Percentiles rank a stretch among this genome's conserved stretches.
Evolutionary conservation across 2,329 filamentous ascomycete genomes (phyloP).

Genomic region (Trichoderma guizhouense): DNA sequence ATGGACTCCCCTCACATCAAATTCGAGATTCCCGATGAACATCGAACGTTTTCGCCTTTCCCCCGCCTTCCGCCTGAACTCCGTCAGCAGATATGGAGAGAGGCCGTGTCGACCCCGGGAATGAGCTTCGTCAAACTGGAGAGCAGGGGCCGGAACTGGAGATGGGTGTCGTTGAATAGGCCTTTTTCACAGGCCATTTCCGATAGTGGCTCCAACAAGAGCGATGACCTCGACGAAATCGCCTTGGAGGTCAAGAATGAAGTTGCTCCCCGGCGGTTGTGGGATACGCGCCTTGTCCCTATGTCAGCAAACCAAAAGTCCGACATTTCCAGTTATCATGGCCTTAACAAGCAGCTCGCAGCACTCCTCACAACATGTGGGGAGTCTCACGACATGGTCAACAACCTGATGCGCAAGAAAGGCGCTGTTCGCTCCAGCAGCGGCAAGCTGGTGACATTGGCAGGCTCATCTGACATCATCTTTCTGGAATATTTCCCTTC

Average conservation of each 20-base stretch:
- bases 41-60: slow-evolving; percentile 32
- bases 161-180: slow-evolving; percentile 23
- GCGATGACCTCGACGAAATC: slow-evolving; percentile 23
- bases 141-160: slow-evolving; percentile 22
- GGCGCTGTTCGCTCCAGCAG: slow-evolving; percentile 26
- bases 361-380: slow-evolving; percentile 28
- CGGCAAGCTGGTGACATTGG: slow-evolving; percentile 31
- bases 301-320: slow-evolving; percentile 29
- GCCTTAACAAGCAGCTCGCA: slow-evolving; percentile 28
- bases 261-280: slow-evolving; percentile 19
- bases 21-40: slow-evolving; percentile 33
- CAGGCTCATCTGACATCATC: slow-evolving; percentile 30
- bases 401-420: slow-evolving; percentile 23
- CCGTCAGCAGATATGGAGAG: slow-evolving; percentile 35
- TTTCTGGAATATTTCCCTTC: slow-evolving; percentile 36
- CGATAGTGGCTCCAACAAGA: slow-evolving; percentile 17
- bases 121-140: slow-evolving; percentile 36
- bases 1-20: slow-evolving; percentile 23
- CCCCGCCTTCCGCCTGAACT: slow-evolving; percentile 34
- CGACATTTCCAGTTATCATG: slow-evolving; percentile 34
- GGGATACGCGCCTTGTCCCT: slow-evolving; percentile 25
- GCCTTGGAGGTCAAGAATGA: slow-evolving; percentile 27
- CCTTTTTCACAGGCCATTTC: not conserved
- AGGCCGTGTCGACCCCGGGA: slow-evolving; percentile 31
- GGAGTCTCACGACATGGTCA: slow-evolving; percentile 27